Percentiles rank a stretch among this genome's conserved stretches.
Conservation (phyloP, 2,329 filamentous ascomycete species). For the Botrytis cinerea region DNA sequence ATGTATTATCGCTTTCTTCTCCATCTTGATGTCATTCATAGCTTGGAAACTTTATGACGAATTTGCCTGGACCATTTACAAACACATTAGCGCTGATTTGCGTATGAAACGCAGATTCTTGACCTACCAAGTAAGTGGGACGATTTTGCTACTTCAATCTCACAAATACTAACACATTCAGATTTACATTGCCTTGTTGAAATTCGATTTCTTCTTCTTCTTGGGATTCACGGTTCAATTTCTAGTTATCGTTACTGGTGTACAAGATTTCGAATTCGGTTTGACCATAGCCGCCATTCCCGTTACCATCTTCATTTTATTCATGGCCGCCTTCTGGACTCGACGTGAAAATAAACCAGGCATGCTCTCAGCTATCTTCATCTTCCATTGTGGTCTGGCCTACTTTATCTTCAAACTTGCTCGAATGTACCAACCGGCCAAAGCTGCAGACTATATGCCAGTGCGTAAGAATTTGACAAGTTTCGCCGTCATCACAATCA, state of each 20-base stretch:
- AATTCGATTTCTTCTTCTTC: slow-evolving; percentile 99
- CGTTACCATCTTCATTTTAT: slow-evolving; percentile 84
- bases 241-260: slow-evolving; percentile 80
- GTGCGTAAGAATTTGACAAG: slow-evolving; percentile 85
- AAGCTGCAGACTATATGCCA: slow-evolving; percentile 65
- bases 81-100: slow-evolving; percentile 96
- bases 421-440: slow-evolving; percentile 79
- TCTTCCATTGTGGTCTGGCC: slow-evolving; percentile 85
- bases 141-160: neutral
- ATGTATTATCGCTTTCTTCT: slow-evolving; percentile 75
- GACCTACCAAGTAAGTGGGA: slow-evolving; percentile 77
- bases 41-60: slow-evolving; percentile 97
- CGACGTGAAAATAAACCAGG: slow-evolving; percentile 78
- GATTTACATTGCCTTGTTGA: slow-evolving; percentile 97
- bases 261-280: slow-evolving; percentile 72
- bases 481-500: slow-evolving; percentile 89
- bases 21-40: slow-evolving; percentile 70
- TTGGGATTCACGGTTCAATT: slow-evolving; percentile 98
- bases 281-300: slow-evolving; percentile 89
- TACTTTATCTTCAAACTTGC: slow-evolving; percentile 99
- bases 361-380: slow-evolving; percentile 75
- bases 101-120: slow-evolving; percentile 96
- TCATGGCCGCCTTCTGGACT: slow-evolving; percentile 82
- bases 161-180: slow-evolving; percentile 44
- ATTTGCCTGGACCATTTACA: slow-evolving; percentile 99